These are phyloP conservation scores for Boletus huronensis DNA, from an alignment of 768 basidiomycete species.

Conservation along the genomic window DNA sequence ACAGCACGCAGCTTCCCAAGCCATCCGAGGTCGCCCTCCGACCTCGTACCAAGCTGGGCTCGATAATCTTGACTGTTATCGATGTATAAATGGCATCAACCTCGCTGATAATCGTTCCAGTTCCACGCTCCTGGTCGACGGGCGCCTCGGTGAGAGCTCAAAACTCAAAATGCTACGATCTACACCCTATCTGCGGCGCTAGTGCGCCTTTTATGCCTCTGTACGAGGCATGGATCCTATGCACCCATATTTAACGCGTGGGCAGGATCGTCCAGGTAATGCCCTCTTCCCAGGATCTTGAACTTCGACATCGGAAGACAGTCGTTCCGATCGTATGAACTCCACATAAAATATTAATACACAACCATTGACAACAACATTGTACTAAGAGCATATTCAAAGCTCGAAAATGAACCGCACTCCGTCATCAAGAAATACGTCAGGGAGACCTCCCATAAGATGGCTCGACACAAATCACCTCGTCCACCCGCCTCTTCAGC, in stretches of 20 bases:
- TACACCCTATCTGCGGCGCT: constrained; percentile 5
- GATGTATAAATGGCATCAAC: too few species aligned
- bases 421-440: neutral
- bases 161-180: constrained; percentile 16
- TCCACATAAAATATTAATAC: constrained; percentile 21
- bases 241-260: neutral
- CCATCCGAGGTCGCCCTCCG: too few species aligned
- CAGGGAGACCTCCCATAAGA: constrained; percentile 41
- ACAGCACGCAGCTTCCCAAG: neutral
- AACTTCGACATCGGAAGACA: too few species aligned
- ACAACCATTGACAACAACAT: constrained; percentile 2
- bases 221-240: neutral
- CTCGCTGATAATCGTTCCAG: neutral
- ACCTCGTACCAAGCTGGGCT: too few species aligned
- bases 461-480: constrained; percentile 61
- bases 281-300: neutral
- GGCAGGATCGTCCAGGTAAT: too few species aligned
- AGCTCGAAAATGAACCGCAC: neutral
- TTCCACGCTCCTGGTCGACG: neutral
- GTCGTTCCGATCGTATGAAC: too few species aligned
- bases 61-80: too few species aligned
- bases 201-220: constrained; percentile 4
- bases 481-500: constrained; percentile 58
- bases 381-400: constrained; percentile 3
- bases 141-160: constrained; percentile 1